Base-by-base conservation (phyloP, 106 monocot species). In the Dendrobium nobile region DNA sequence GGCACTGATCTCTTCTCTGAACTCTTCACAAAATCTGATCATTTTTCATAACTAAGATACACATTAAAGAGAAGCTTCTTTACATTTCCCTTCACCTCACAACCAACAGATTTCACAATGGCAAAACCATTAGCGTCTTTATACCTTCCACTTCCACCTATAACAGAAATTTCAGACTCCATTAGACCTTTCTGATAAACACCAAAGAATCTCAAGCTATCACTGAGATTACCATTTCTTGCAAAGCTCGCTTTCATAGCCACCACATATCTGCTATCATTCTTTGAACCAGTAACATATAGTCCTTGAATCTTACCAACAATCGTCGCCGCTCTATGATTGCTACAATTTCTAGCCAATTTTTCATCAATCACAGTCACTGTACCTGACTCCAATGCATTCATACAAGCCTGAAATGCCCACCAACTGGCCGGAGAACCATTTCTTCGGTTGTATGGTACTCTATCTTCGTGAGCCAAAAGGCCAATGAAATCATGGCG, bases 131-230 rank as follows among this genome's bases (percentile, higher is more conserved):
- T 87, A n/a, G 73, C 41, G 11, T 17, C 16, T 41, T 5, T 7
- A 73, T 82, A 92, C 54, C 80, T 87, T 10, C 92, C 92, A 18
- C 77, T 86, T 41, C 92, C 92, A 13, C 89, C 92, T 42, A 89
- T 76, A n/a, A 92, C 89, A 0, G 87, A 83, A 64, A 92, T 80
- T 41, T 89, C 85, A 73, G 85, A 86, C 80, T 89, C 92, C 0
- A 51, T 42, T 11, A 54, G 19, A 47, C 54, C 79, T 44, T 59
- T 79, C n/a, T 67, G 73, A 42, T 79, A 74, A 18, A 89, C 84
- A 1, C 92, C 92, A 10, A 89, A 89, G 68, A 92, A 84, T 61
- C 89, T 87, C 73, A 92, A 65, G 78, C 86, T 82, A 76, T 86
- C 87, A 2, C 3, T 26, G 5, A 37, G 17, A 16, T 16, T 16